Percentiles rank a stretch among this genome's conserved stretches.
phyloP scores from a whole-genome alignment of 495 filamentous ascomycete genomes.

The Immersiella caudata region DNA sequence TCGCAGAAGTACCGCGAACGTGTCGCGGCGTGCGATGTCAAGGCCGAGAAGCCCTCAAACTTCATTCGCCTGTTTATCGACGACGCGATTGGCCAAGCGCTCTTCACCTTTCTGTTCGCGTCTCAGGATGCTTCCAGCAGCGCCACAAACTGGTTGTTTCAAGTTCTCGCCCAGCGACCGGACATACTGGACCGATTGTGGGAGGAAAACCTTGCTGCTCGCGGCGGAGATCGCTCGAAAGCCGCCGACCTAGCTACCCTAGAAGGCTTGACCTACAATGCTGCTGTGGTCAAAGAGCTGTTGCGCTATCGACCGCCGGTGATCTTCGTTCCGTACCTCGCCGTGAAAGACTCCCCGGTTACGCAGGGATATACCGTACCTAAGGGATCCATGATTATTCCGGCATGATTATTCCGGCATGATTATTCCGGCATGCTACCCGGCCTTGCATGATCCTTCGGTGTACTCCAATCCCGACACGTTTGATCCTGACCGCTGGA shows the following conservation, averaged over 20 bases:
- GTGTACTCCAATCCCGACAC: slow-evolving; percentile 33
- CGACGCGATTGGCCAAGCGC: slow-evolving; percentile 83
- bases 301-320: slow-evolving; percentile 91
- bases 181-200: slow-evolving; percentile 83
- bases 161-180: slow-evolving; percentile 84
- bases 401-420: slow-evolving; percentile 45
- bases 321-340: slow-evolving; percentile 92
- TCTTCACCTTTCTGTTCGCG: slow-evolving; percentile 95
- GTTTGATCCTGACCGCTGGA: slow-evolving; percentile 75
- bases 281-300: slow-evolving; percentile 85
- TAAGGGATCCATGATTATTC: slow-evolving; percentile 35
- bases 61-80: slow-evolving; percentile 83
- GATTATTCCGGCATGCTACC: slow-evolving; percentile 43
- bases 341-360: slow-evolving; percentile 89
- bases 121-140: slow-evolving; percentile 92
- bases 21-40: slow-evolving; percentile 3
- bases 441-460: slow-evolving; percentile 34
- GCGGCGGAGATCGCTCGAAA: slow-evolving; percentile 72
- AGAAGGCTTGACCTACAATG: slow-evolving; percentile 82
- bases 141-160: slow-evolving; percentile 87
- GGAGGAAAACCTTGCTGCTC: slow-evolving; percentile 78
- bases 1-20: slow-evolving; percentile 71
- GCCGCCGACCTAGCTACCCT: slow-evolving; percentile 63
- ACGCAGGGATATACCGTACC: slow-evolving; percentile 74
- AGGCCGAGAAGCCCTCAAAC: slow-evolving; percentile 73